A percentile compares a stretch with the other conserved stretches of the same genome.
These are phyloP conservation scores for Lachancea mirantina DNA, from an alignment of 805 yeast species.

Conservation along the genomic window DNA sequence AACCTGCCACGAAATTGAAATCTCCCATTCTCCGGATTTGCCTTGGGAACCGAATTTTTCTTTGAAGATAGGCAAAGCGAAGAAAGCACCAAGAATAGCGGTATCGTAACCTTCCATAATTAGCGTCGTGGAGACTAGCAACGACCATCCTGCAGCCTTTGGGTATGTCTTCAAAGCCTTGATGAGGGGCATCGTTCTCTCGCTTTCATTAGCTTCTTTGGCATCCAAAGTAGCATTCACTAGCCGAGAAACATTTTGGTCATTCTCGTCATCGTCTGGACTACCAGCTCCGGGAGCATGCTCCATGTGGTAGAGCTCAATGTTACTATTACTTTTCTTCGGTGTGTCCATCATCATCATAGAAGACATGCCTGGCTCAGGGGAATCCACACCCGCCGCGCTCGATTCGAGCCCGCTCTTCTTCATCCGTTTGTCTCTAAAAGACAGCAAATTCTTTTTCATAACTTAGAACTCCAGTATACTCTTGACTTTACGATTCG, in stretches of 20 bases:
- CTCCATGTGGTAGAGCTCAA: slow-evolving; percentile 10
- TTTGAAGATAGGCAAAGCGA: slow-evolving; percentile 40
- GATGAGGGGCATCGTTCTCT: slow-evolving; percentile 23
- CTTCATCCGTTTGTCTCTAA: slow-evolving; percentile 14
- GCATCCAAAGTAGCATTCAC: slow-evolving; percentile 13
- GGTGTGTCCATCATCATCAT: slow-evolving; percentile 2
- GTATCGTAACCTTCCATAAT: slow-evolving; percentile 46
- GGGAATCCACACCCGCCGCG: slow-evolving; percentile 39
- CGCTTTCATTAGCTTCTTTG: slow-evolving; percentile 17
- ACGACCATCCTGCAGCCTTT: slow-evolving; percentile 42
- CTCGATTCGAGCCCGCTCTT: slow-evolving; percentile 37
- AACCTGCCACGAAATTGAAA: slow-evolving; percentile 39
- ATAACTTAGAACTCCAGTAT: too few relatives aligned
- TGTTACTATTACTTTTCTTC: slow-evolving; percentile 4
- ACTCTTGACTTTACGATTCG: too few relatives aligned
- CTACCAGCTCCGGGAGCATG: slow-evolving; percentile 6
- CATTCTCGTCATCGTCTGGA: slow-evolving; percentile 5
- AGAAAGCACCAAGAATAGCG: slow-evolving; percentile 36
- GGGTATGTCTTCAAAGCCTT: slow-evolving; percentile 38
- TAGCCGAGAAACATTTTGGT: not conserved
- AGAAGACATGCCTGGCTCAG: not conserved
- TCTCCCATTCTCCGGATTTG: slow-evolving; percentile 24
- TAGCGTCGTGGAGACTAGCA: slow-evolving; percentile 37
- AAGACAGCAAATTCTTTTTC: not conserved
- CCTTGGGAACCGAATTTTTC: slow-evolving; percentile 35